These are phyloP conservation scores for Brassica hybrid DNA, from an alignment of 441 rosid species.

Conservation along the genomic window DNA sequence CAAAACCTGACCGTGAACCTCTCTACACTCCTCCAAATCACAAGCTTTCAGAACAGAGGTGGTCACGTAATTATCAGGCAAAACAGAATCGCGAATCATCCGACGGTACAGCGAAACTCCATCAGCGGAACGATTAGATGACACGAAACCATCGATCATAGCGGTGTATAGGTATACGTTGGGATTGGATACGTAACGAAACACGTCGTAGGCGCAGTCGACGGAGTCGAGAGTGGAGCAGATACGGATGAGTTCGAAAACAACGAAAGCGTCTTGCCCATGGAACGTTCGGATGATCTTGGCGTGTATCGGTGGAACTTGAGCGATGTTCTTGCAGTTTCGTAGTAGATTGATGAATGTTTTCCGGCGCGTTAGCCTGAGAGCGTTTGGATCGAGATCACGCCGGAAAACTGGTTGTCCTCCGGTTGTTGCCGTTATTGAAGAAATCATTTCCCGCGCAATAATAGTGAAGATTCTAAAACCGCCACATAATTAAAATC, in stretches of 20 bases:
- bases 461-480: not conserved
- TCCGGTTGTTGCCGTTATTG: constrained; percentile 15
- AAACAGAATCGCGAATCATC: constrained; percentile 48
- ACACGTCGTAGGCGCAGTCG: constrained; percentile 55
- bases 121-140: constrained; percentile 45
- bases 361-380: constrained; percentile 31
- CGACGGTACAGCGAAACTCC: constrained; percentile 52
- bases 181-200: constrained; percentile 47
- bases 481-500: not conserved
- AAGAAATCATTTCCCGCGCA: constrained; percentile 39
- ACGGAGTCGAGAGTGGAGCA: constrained; percentile 50
- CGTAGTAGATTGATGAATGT: constrained; percentile 18
- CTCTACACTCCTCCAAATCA: constrained; percentile 46
- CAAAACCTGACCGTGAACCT: constrained; percentile 59
- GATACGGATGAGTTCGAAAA: constrained; percentile 62
- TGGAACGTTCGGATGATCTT: too few relatives aligned
- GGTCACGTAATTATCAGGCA: constrained; percentile 58
- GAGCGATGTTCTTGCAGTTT: constrained; percentile 15
- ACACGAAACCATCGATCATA: constrained; percentile 58
- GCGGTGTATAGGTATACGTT: constrained; percentile 68
- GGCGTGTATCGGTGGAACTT: too few relatives aligned
- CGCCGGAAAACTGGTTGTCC: constrained; percentile 29
- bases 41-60: constrained; percentile 65
- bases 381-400: constrained; percentile 22
- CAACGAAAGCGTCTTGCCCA: constrained; percentile 55